These are phyloP conservation scores for Ambrosia trifida DNA, from an alignment of 129 eudicot species.

Conservation along the genomic window DNA sequence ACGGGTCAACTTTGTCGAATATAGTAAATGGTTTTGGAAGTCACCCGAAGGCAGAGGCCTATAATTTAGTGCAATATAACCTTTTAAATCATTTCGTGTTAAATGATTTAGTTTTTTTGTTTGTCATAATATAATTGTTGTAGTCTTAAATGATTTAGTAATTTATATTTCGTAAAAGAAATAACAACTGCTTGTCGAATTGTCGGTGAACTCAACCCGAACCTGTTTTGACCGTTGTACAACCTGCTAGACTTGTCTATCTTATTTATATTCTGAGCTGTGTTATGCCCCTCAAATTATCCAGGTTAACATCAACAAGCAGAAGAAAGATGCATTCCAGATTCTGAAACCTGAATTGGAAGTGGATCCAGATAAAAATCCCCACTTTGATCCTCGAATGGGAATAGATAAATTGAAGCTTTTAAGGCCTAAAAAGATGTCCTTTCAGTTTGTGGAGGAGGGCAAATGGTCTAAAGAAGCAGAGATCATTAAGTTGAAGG, in stretches of 20 bases:
- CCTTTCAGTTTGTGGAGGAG: constrained; percentile 97
- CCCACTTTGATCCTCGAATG: constrained; percentile 89
- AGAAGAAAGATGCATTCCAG: constrained; percentile 92
- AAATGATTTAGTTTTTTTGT: neutral
- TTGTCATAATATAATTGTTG: neutral
- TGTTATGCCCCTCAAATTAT: constrained; percentile 4
- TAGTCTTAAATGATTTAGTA: neutral
- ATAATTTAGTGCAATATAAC: neutral
- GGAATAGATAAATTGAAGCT: constrained; percentile 80
- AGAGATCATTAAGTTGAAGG: constrained; percentile 77
- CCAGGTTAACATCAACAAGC: constrained; percentile 95
- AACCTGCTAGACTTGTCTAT: neutral
- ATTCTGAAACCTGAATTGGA: constrained; percentile 91
- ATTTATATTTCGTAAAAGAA: neutral
- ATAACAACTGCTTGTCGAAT: neutral
- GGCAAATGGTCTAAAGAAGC: constrained; percentile 99
- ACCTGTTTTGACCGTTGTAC: neutral
- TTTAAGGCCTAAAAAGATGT: constrained; percentile 87
- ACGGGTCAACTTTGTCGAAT: neutral
- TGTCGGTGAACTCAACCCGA: neutral
- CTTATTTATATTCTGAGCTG: neutral
- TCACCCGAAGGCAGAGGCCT: neutral
- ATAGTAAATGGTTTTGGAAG: no score
- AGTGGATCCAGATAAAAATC: constrained; percentile 86
- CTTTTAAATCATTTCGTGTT: neutral